Evolutionary conservation across 1,284 basidiomycete species (phyloP).

Genomic region (Puccinia horiana): DNA sequence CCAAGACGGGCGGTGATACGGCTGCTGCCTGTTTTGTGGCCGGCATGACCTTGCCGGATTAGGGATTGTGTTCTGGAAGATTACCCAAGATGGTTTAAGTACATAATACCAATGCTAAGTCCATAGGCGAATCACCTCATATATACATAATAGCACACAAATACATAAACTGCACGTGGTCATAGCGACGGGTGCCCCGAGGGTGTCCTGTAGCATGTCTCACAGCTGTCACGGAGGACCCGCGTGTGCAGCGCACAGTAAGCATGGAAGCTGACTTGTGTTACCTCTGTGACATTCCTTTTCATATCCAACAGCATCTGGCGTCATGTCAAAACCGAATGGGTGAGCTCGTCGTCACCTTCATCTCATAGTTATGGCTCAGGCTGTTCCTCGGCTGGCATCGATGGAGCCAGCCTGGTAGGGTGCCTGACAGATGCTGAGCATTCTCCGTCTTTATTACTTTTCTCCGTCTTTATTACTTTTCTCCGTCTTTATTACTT

Average conservation of each 20-base stretch:
- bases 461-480: no score
- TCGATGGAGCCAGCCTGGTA: not conserved
- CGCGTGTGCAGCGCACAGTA: constrained; percentile 13
- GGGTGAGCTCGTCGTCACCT: constrained; percentile 18
- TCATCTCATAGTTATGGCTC: not conserved
- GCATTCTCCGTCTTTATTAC: not conserved
- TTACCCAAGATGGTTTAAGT: not conserved
- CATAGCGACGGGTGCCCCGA: not conserved
- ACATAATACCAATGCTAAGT: constrained; percentile 3
- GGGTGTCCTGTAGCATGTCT: not conserved
- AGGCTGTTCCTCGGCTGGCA: not conserved
- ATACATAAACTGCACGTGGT: not conserved
- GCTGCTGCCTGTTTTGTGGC: not conserved
- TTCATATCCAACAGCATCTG: constrained; percentile 26
- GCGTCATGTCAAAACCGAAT: constrained; percentile 47
- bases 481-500: not conserved
- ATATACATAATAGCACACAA: not conserved
- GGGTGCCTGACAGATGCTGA: not conserved
- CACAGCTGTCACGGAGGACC: not conserved
- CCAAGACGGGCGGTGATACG: not conserved
- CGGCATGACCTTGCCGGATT: not conserved
- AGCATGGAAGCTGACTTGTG: constrained; percentile 3
- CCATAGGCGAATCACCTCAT: not conserved
- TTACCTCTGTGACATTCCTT: constrained; percentile 25
- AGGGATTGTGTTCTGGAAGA: not conserved